These are phyloP conservation scores for Exophiala lecanii-corni DNA, from an alignment of 2,329 filamentous ascomycete species.

Conservation along the genomic window DNA sequence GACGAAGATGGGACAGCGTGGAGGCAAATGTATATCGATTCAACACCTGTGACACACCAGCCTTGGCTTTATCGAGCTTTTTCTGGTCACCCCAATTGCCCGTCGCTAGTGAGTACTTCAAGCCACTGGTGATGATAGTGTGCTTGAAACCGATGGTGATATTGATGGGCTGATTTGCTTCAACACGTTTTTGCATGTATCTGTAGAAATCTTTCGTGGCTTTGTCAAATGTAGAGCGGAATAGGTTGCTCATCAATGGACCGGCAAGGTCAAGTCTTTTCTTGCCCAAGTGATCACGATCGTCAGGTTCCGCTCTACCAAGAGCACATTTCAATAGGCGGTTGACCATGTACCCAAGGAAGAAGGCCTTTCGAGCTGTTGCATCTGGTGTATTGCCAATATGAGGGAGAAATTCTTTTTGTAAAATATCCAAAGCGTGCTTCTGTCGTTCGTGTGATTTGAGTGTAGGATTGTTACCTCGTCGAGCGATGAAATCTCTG, in stretches of 20 bases:
- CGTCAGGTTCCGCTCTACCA: conserved; percentile 87
- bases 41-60: conserved; percentile 95
- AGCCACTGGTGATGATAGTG: conserved; percentile 81
- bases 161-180: conserved; percentile 84
- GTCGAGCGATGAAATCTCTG: conserved; percentile 90
- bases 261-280: conserved; percentile 95
- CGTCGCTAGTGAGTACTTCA: conserved; percentile 95
- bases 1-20: conserved; percentile 89
- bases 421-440: conserved; percentile 88
- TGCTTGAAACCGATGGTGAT: conserved; percentile 86
- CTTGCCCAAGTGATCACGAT: conserved; percentile 98
- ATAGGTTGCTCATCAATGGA: conserved; percentile 90
- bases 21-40: conserved; percentile 98
- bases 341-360: conserved; percentile 98
- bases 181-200: conserved; percentile 88
- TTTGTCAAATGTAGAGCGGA: conserved; percentile 85
- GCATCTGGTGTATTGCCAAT: conserved; percentile 94
- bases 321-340: conserved; percentile 89
- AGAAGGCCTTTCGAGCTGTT: conserved; percentile 94
- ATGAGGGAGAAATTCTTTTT: conserved; percentile 94
- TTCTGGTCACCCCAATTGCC: conserved; percentile 99
- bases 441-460: conserved; percentile 81
- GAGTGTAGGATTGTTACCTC: conserved; percentile 67
- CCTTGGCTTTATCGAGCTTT: conserved; percentile 90
- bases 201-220: conserved; percentile 86